Percentiles rank a stretch among this genome's conserved stretches.
Evolutionary conservation across 306 rosid species (phyloP).

Genomic region (Cucumis hystrix): DNA sequence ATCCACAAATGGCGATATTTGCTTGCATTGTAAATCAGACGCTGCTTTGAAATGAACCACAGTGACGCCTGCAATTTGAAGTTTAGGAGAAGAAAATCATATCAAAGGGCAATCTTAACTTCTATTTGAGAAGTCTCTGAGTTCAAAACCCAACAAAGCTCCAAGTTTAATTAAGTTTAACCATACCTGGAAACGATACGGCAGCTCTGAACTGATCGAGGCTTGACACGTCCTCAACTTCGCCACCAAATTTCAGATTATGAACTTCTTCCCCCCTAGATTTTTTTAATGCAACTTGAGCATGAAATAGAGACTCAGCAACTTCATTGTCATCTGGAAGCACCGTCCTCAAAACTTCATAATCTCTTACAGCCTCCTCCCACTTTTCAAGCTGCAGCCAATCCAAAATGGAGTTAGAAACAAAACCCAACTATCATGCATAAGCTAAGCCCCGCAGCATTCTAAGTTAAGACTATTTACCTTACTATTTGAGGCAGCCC

Average conservation of each 20-base stretch:
- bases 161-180: background rate
- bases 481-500: conserved; percentile 88
- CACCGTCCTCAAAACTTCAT: conserved; percentile 52
- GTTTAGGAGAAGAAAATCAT: background rate
- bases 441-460: background rate
- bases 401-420: conserved; percentile 11
- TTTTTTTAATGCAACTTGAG: conserved; percentile 77
- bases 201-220: conserved; percentile 77
- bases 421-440: background rate
- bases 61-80: conserved; percentile 45
- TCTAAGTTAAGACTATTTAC: conserved; percentile 14
- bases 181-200: conserved; percentile 54
- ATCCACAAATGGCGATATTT: conserved; percentile 64
- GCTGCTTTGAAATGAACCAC: conserved; percentile 75
- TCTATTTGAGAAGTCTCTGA: background rate
- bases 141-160: background rate
- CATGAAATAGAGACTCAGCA: conserved; percentile 80
- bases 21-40: conserved; percentile 55
- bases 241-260: conserved; percentile 80
- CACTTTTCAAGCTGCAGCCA: conserved; percentile 70
- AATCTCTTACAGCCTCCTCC: conserved; percentile 76
- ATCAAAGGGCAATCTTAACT: background rate
- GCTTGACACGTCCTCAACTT: conserved; percentile 70
- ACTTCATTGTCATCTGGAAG: conserved; percentile 77
- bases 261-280: conserved; percentile 79